phyloP scores from a whole-genome alignment of 768 basidiomycete genomes.

The Obba rivulosa region DNA sequence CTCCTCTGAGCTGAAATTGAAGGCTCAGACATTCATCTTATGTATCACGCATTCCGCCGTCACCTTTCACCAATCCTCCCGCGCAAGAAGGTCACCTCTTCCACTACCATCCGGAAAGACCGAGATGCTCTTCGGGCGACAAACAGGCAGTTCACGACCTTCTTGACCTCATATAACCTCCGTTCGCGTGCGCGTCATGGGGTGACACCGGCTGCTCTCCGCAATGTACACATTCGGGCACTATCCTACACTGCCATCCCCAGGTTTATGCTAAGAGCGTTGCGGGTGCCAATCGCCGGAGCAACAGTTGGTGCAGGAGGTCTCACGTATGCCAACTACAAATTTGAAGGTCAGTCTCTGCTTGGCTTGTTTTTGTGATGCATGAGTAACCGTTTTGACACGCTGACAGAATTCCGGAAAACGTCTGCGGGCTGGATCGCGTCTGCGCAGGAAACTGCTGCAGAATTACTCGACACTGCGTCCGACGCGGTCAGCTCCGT shows the following conservation, averaged over 20 bases:
- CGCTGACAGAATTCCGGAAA: conserved; percentile 58
- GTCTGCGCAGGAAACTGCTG: conserved; percentile 61
- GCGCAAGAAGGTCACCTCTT: conserved; percentile 43
- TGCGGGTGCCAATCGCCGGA: conserved; percentile 83
- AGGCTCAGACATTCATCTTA: conserved; percentile 13
- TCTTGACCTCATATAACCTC: conserved; percentile 41
- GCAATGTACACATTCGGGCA: conserved; percentile 68
- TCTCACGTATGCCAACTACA: conserved; percentile 93
- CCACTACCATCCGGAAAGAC: conserved; percentile 32
- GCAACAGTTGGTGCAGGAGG: conserved; percentile 88
- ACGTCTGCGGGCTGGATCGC: conserved; percentile 63
- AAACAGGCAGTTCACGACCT: conserved; percentile 55
- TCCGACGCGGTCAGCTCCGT: conserved; percentile 62
- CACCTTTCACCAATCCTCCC: conserved; percentile 28
- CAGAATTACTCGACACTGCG: conserved; percentile 68
- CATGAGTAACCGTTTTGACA: not conserved
- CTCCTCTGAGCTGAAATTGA: no score
- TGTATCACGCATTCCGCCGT: conserved; percentile 42
- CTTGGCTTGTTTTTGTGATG: not conserved
- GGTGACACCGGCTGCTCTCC: conserved; percentile 36
- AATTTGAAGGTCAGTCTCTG: conserved; percentile 80
- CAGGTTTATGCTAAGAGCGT: conserved; percentile 81
- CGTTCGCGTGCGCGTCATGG: conserved; percentile 46
- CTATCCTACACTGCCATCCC: conserved; percentile 88
- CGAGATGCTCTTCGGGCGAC: conserved; percentile 34